Conservation (phyloP, 1,139 yeast species). For the Scheffersomyces quercinus region DNA sequence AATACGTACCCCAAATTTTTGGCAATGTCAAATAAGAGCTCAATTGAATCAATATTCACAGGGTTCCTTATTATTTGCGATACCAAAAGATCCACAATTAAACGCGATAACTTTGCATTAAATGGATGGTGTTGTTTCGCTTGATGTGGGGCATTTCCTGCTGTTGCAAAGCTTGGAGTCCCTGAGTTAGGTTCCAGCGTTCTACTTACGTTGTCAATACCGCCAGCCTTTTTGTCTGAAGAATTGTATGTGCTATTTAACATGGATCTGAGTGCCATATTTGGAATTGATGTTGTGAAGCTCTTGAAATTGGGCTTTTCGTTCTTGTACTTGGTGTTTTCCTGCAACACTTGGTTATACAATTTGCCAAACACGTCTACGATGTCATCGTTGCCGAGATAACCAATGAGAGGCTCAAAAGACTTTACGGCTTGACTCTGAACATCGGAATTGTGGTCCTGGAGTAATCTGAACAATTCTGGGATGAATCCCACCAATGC, state of each 20-base stretch:
- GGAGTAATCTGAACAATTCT: constrained; percentile 52
- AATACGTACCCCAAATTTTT: constrained; percentile 56
- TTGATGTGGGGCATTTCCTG: not conserved
- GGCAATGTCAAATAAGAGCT: constrained; percentile 60
- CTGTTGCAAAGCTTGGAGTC: not conserved
- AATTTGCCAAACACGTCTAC: constrained; percentile 25
- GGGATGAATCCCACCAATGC: constrained; percentile 44
- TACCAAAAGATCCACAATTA: constrained; percentile 15
- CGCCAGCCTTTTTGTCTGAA: not conserved
- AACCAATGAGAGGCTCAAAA: constrained; percentile 44
- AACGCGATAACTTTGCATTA: constrained; percentile 16
- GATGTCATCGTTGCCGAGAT: constrained; percentile 25
- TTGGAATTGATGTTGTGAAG: constrained; percentile 63
- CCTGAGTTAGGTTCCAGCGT: not conserved
- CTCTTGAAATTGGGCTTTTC: constrained; percentile 29
- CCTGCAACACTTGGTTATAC: constrained; percentile 23
- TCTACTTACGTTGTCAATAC: not conserved
- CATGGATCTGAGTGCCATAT: constrained; percentile 69
- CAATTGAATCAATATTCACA: constrained; percentile 59
- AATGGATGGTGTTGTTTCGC: constrained; percentile 8
- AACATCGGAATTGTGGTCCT: constrained; percentile 73
- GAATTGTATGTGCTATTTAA: constrained; percentile 31
- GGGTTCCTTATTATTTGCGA: constrained; percentile 16
- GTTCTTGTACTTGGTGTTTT: constrained; percentile 23
- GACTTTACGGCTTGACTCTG: constrained; percentile 74